Conservation (phyloP, 805 yeast genomes). For the Kodamaea laetipori region DNA sequence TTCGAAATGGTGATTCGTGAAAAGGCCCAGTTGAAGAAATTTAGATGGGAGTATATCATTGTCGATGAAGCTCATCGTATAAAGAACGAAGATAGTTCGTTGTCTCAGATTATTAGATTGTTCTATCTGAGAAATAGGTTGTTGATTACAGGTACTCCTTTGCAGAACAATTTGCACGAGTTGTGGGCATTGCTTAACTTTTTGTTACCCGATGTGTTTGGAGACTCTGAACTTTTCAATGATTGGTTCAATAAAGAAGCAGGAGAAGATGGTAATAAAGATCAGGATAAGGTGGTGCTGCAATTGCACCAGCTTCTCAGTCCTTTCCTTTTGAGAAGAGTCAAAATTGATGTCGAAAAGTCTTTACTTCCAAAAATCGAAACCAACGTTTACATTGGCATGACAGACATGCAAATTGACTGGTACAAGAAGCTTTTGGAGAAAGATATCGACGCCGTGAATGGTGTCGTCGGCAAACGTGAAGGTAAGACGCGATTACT, state of each 20-base stretch:
- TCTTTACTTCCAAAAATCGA: conserved; percentile 90
- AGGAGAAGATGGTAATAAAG: conserved; percentile 35
- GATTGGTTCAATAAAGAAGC: conserved; percentile 67
- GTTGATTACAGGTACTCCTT: conserved; percentile 92
- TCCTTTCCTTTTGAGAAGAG: conserved; percentile 86
- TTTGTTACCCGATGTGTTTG: conserved; percentile 90
- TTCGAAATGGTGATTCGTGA: conserved; percentile 94
- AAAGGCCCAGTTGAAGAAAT: conserved; percentile 73
- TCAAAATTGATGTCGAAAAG: conserved; percentile 91
- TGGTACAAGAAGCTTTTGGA: conserved; percentile 91
- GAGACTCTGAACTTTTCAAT: conserved; percentile 86
- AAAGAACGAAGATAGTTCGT: conserved; percentile 88
- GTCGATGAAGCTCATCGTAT: conserved; percentile 97
- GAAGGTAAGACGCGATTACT: conserved; percentile 89
- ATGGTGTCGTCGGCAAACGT: conserved; percentile 91
- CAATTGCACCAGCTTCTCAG: conserved; percentile 85
- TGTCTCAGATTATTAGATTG: conserved; percentile 88
- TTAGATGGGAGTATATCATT: conserved; percentile 90
- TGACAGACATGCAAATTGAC: conserved; percentile 91
- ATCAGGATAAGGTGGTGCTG: conserved; percentile 80
- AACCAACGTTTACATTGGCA: conserved; percentile 84
- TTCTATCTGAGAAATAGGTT: conserved; percentile 84
- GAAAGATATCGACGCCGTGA: conserved; percentile 94
- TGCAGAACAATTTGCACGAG: conserved; percentile 93
- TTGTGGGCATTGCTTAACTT: conserved; percentile 94